Percentiles rank a stretch among this genome's conserved stretches.
These are phyloP conservation scores for Kodamaea jinghongensis DNA, from an alignment of 805 yeast genomes.

Conservation along the genomic window DNA sequence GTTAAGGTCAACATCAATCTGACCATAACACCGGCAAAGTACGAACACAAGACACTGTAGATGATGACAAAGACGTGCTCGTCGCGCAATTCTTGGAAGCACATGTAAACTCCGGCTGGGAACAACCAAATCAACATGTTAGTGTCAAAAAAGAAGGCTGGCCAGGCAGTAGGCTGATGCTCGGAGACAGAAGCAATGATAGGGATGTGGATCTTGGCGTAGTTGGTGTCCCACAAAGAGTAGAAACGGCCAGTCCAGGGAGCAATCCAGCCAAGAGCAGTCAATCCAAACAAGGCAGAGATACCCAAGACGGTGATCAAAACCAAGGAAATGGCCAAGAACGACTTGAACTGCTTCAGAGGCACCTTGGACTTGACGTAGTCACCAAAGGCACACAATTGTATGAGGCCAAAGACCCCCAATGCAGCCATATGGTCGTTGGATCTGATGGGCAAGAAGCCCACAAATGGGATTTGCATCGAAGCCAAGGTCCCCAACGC, in stretches of 20 bases:
- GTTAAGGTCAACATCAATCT: slow-evolving; percentile 96
- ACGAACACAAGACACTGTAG: slow-evolving; percentile 89
- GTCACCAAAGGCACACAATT: slow-evolving; percentile 82
- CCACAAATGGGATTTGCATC: slow-evolving; percentile 99
- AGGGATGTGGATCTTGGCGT: slow-evolving; percentile 97
- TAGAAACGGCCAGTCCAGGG: slow-evolving; percentile 99
- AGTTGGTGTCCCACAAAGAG: slow-evolving; percentile 96
- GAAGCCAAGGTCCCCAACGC: slow-evolving; percentile 96
- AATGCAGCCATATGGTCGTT: slow-evolving; percentile 98
- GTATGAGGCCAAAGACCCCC: slow-evolving; percentile 94
- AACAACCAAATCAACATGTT: slow-evolving; percentile 93
- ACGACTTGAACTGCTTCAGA: slow-evolving; percentile 66
- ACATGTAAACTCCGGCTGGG: slow-evolving; percentile 94
- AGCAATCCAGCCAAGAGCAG: slow-evolving; percentile 90
- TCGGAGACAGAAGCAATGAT: slow-evolving; percentile 98
- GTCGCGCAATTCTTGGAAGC: slow-evolving; percentile 84
- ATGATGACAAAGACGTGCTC: slow-evolving; percentile 92
- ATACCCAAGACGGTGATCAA: slow-evolving; percentile 62
- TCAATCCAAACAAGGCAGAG: slow-evolving; percentile 69
- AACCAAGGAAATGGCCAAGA: slow-evolving; percentile 58
- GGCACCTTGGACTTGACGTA: slow-evolving; percentile 75
- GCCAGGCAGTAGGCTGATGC: slow-evolving; percentile 99
- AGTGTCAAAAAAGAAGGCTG: slow-evolving; percentile 93
- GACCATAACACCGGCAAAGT: slow-evolving; percentile 99
- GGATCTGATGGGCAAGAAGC: slow-evolving; percentile 93